Percentiles rank a stretch among this genome's conserved stretches.
These are phyloP conservation scores for Neofusicoccum sp. DNA, from an alignment of 2,329 filamentous ascomycete genomes.

Conservation along the genomic window DNA sequence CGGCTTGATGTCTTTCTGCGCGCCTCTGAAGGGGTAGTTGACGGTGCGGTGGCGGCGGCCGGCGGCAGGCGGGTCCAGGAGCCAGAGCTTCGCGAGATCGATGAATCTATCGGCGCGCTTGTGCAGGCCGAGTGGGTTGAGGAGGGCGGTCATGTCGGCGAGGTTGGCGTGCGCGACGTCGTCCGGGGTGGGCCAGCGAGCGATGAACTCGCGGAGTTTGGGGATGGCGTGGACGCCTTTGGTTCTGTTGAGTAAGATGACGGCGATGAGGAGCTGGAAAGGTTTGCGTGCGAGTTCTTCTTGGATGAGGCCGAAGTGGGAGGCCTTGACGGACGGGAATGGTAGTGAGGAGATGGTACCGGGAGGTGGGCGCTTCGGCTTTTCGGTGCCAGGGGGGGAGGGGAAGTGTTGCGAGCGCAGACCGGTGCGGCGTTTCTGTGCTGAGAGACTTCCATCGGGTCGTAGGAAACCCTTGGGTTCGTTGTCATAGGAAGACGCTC, in stretches of 20 bases:
- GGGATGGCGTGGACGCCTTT: slow-evolving; percentile 74
- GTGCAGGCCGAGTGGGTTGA: slow-evolving; percentile 35
- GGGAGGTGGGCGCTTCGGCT: not conserved
- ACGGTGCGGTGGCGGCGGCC: slow-evolving; percentile 60
- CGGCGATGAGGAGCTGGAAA: slow-evolving; percentile 78
- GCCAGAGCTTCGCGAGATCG: slow-evolving; percentile 70
- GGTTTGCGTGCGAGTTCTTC: slow-evolving; percentile 75
- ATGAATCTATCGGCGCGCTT: slow-evolving; percentile 68
- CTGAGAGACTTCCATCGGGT: slow-evolving; percentile 8
- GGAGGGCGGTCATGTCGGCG: slow-evolving; percentile 26
- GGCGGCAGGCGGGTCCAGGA: slow-evolving; percentile 62
- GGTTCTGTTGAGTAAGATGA: slow-evolving; percentile 84
- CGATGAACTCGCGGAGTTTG: slow-evolving; percentile 69
- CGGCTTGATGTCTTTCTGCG: slow-evolving; percentile 45
- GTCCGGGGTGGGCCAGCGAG: slow-evolving; percentile 66
- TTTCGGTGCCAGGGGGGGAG: not conserved
- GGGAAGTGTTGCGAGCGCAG: slow-evolving; percentile 7
- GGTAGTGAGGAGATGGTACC: slow-evolving; percentile 16
- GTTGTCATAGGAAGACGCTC: slow-evolving; percentile 7
- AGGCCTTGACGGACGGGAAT: slow-evolving; percentile 16
- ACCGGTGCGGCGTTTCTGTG: slow-evolving; percentile 1
- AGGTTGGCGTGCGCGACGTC: slow-evolving; percentile 54
- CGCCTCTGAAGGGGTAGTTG: slow-evolving; percentile 40
- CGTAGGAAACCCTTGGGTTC: slow-evolving; percentile 13
- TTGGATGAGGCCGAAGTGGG: slow-evolving; percentile 76